Conservation (phyloP, 148 eudicot species). For the Euryodendron excelsum region DNA sequence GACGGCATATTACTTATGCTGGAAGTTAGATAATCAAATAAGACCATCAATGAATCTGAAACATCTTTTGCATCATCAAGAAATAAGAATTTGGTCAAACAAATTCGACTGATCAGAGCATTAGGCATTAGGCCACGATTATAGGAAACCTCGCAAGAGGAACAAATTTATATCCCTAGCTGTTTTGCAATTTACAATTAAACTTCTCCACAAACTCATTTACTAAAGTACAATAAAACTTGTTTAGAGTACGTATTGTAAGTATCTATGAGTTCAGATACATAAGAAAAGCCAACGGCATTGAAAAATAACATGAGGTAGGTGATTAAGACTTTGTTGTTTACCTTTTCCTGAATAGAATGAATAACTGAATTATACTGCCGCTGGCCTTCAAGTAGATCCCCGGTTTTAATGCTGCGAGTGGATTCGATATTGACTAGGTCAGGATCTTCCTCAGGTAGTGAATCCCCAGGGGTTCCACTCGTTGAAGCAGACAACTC, state of each 20-base stretch:
- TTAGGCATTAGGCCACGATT: neutral
- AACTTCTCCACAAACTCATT: neutral
- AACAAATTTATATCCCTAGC: neutral
- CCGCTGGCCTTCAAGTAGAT: slow-evolving; percentile 90
- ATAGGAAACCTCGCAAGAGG: neutral
- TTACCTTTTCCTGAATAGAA: slow-evolving; percentile 98
- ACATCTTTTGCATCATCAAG: neutral
- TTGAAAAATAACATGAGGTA: neutral
- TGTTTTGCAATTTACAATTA: neutral
- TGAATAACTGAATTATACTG: slow-evolving; percentile 95
- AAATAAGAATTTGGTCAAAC: neutral
- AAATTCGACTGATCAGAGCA: neutral
- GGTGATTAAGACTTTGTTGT: neutral
- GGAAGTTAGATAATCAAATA: neutral
- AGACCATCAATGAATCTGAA: neutral
- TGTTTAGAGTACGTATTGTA: neutral
- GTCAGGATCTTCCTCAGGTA: slow-evolving; percentile 63
- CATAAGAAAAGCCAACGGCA: neutral
- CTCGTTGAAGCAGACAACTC: slow-evolving; percentile 41
- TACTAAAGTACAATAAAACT: no score
- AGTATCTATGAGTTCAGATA: neutral
- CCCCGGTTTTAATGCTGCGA: slow-evolving; percentile 52
- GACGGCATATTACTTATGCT: neutral
- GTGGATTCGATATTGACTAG: slow-evolving; percentile 42
- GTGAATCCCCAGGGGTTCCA: slow-evolving; percentile 46